These are phyloP conservation scores for Pichia ethanolica DNA, from an alignment of 805 yeast species.

Conservation along the genomic window DNA sequence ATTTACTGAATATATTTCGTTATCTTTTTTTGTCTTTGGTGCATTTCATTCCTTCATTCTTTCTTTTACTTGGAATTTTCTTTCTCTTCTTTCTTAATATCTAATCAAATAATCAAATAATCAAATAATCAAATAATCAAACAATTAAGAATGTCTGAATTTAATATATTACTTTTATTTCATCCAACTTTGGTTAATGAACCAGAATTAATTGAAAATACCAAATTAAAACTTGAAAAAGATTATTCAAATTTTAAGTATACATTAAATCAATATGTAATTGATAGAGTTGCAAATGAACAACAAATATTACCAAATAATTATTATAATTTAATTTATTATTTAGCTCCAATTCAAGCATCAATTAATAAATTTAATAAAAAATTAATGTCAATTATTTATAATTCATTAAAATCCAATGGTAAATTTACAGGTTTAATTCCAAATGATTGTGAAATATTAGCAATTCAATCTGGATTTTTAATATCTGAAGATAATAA, in stretches of 20 bases:
- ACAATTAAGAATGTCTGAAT: background rate
- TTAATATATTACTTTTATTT: conserved; percentile 37
- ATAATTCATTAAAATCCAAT: conserved; percentile 31
- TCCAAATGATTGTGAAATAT: conserved; percentile 44
- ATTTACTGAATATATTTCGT: too few species aligned
- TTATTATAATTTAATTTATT: conserved; percentile 39
- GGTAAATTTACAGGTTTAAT: conserved; percentile 50
- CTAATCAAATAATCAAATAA: too few species aligned
- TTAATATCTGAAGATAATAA: conserved; percentile 33
- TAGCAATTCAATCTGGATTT: conserved; percentile 63
- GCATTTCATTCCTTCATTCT: too few species aligned
- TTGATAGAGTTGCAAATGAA: conserved; percentile 49
- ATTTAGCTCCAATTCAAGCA: conserved; percentile 49
- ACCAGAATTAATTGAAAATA: conserved; percentile 36
- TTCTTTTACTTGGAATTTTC: too few species aligned
- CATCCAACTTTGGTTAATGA: conserved; percentile 64
- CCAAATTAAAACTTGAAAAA: conserved; percentile 28
- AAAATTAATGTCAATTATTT: conserved; percentile 35
- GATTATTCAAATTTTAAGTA: conserved; percentile 24
- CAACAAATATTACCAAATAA: conserved; percentile 32
- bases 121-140: too few species aligned
- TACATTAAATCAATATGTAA: conserved; percentile 41
- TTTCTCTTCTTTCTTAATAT: too few species aligned
- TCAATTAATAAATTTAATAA: conserved; percentile 37
- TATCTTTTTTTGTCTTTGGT: too few species aligned